Base-by-base conservation (phyloP, 78 protist genomes). In the Chrysochromulina tobinii region DNA sequence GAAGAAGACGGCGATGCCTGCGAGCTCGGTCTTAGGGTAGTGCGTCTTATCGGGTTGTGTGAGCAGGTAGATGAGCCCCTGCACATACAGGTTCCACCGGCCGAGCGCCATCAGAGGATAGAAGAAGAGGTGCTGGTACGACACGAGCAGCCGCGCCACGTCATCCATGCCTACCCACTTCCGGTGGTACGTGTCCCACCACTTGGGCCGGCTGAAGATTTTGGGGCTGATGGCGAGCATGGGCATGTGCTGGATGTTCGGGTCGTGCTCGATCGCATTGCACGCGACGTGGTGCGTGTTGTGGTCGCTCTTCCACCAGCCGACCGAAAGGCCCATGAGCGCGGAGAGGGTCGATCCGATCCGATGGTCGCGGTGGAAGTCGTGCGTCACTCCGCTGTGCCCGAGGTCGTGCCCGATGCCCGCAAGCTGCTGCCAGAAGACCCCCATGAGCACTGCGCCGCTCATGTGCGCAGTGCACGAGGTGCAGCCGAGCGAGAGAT, bases 191-290 rank as follows among this genome's bases (percentile, higher is more conserved):
- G 51, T 68, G 51, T 21, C 27, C 68, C 68, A 57, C 6, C 1
- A 59, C 51, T 12, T 11, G 61, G 55, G 68, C n/a, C 54, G 67
- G 27, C 23, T 15, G 68, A 88, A 72, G 55, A 67, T 27, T 2
- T 57, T 21, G 18, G 1, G 50, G n/a, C 86, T 12, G 25, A 93
- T 66, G 61, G 88, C 88, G 23, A 93, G 64, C 6, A 90, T 51
- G 27, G 95, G 95, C 79, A 93, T 48, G 93, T 90, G 88, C 77
- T 90, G 91, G 58, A 93, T 93, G 83, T 93, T 88, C 50, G 95
- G 93, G 79, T 90, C 93, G 48, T 69, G 38, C 64, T 66, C 84
- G 53, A 79, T 53, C n/a, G 79, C 9, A 59, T 93, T 93, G 67
- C 91, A 72, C 55, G 84, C 87, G 50, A 90, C 92, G 86, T 93